A percentile compares a stretch with the other conserved stretches of the same genome.
Conservation (phyloP, 1,284 basidiomycete species). For the Pseudozyma thailandica region DNA sequence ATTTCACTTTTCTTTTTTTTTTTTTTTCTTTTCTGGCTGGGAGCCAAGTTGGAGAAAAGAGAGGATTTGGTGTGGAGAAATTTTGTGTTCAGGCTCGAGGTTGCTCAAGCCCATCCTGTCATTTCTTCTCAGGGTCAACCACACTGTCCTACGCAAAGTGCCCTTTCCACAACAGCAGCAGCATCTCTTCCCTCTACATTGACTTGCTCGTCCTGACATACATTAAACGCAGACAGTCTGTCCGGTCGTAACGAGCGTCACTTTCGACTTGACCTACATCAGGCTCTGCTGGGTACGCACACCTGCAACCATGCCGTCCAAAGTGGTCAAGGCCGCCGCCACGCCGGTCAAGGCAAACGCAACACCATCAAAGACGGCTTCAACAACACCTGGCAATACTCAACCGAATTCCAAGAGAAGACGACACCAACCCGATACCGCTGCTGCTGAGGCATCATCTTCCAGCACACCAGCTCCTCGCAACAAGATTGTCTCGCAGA, state of each 20-base stretch:
- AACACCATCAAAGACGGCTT: constrained; percentile 8
- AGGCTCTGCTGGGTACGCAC: not conserved
- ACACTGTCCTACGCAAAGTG: not conserved
- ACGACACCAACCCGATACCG: constrained; percentile 9
- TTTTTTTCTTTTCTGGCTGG: constrained; percentile 5
- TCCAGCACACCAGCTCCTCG: constrained; percentile 8
- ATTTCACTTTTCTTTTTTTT: constrained; percentile 11
- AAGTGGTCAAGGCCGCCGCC: constrained; percentile 19
- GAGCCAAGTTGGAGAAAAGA: constrained; percentile 1
- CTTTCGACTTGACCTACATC: too few species aligned
- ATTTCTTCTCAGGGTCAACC: not conserved
- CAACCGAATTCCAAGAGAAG: constrained; percentile 33
- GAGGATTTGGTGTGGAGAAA: constrained; percentile 28
- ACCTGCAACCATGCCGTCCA: constrained; percentile 30
- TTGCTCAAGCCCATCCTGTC: not conserved
- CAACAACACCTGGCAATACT: constrained; percentile 3
- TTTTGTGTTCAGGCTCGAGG: constrained; percentile 4
- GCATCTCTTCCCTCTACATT: not conserved
- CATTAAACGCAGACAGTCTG: too few species aligned
- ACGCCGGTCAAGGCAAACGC: constrained; percentile 28
- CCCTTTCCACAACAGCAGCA: not conserved
- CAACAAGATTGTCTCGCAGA: constrained; percentile 35
- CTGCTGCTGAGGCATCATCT: constrained; percentile 5
- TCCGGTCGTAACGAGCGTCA: too few species aligned
- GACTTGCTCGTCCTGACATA: too few species aligned